These are phyloP conservation scores for Aspergillus taichungensis DNA, from an alignment of 495 filamentous ascomycete species.

Conservation along the genomic window DNA sequence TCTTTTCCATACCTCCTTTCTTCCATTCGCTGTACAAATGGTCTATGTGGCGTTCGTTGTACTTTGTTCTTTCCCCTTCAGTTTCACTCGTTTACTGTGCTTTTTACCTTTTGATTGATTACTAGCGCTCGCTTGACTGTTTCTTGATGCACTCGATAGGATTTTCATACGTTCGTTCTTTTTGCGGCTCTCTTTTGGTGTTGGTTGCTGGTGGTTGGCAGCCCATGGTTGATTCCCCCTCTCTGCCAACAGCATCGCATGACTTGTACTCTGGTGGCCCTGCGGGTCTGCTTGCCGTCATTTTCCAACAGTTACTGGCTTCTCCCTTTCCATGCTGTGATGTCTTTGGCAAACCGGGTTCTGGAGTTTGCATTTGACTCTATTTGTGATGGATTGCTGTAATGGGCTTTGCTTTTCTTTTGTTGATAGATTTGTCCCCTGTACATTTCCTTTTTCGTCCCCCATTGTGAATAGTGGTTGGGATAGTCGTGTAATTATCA, in stretches of 20 bases:
- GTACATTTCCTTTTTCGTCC: no score
- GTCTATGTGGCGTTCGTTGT: neutral
- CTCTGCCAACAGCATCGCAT: no score
- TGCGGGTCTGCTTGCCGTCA: neutral
- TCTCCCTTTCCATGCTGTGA: neutral
- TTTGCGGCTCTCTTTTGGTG: neutral
- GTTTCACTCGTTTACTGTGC: neutral
- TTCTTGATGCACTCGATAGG: neutral
- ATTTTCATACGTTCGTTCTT: constrained; percentile 1
- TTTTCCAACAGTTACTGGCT: neutral
- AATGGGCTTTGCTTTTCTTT: constrained; percentile 4
- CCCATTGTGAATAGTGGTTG: no score
- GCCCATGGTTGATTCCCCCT: neutral
- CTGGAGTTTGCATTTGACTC: constrained; percentile 6
- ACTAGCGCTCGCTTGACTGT: neutral
- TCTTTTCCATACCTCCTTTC: constrained; percentile 2
- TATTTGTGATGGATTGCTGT: constrained; percentile 7
- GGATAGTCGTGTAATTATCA: no score
- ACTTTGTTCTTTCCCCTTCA: neutral
- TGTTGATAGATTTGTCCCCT: neutral
- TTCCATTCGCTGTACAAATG: neutral
- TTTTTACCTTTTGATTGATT: neutral
- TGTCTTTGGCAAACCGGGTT: constrained; percentile 2
- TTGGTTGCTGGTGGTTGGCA: constrained; percentile 7
- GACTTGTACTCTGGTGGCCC: no score